Base-by-base conservation (phyloP, 768 basidiomycete species). In the Mycena galopus region DNA sequence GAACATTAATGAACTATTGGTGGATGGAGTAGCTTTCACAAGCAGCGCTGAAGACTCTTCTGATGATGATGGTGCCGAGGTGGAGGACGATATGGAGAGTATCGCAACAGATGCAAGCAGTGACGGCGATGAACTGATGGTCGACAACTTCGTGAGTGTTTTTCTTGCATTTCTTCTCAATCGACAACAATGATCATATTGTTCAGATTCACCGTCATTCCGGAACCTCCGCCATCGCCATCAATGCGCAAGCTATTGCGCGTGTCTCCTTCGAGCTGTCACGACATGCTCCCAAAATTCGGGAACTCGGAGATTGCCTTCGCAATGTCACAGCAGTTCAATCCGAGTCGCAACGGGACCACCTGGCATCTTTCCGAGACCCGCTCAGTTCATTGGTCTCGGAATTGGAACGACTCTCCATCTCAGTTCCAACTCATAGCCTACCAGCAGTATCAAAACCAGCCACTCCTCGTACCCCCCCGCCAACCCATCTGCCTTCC, bases 81-180 rank as follows among this genome's bases (percentile, higher is more conserved):
- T 42, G 42, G 42, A 9, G 42, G 42, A 42, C 17, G 42, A 42
- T 19, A 42, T 12, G 9, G 42, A 42, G 17, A 42, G 42, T 42
- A 17, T 42, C 17, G 42, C 42, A 11, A 42, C 42, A 11, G 42
- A 42, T 11, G 42, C 9, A 4, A 17, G n/a, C 12, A 27, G 33
- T 3, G 62, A 64, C 16, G 42, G 42, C 16, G 62, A 64, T 35
- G 47, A 64, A 64, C 25, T 64, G 32, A 51, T 51, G 4, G 62
- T 64, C 10, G 62, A 35, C 14, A 64, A 64, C n/a, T 64, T 64
- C 21, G 62, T 64, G 62, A 64, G 50, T 27, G 8, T 8, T 17
- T 3, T 5, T 17, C 23, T 23, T 14, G 3, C 23, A 12, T 42
- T 19, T 19, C 42, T 42, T 42, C 42, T 11, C 9, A 42, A 42